Conservation (phyloP, 2,329 filamentous ascomycete genomes). For the Xylaria hypoxylon region DNA sequence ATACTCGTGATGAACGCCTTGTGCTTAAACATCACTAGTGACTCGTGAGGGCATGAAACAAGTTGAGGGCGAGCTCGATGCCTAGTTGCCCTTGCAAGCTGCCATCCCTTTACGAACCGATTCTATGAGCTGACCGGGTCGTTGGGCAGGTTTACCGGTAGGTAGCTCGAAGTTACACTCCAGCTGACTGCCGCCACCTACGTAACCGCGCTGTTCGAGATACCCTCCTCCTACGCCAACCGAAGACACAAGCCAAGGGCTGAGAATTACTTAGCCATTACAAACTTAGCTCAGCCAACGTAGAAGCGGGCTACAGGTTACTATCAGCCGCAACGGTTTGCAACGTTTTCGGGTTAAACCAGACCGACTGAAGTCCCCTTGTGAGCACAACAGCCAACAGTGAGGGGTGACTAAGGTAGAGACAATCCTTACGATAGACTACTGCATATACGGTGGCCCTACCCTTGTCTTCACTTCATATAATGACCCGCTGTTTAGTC, state of each 20-base stretch:
- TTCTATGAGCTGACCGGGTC: constrained; percentile 10
- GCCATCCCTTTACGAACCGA: constrained; percentile 18
- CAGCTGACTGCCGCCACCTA: constrained; percentile 16
- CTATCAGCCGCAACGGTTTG: background rate
- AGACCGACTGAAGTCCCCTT: constrained; percentile 17
- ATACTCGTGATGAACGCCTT: constrained; percentile 3
- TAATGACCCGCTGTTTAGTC: background rate
- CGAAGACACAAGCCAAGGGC: background rate
- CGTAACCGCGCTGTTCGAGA: constrained; percentile 16
- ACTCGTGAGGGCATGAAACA: background rate
- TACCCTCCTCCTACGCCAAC: background rate
- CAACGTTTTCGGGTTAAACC: background rate
- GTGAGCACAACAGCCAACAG: background rate
- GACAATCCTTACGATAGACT: constrained; percentile 30
- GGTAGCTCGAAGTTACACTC: constrained; percentile 10
- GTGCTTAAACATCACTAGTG: constrained; percentile 9
- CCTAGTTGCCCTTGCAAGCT: background rate
- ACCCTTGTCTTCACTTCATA: constrained; percentile 29
- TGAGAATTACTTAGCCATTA: constrained; percentile 31
- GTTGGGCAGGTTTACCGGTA: background rate
- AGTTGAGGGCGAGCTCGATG: background rate
- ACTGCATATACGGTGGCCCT: constrained; percentile 18
- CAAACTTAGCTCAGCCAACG: constrained; percentile 12
- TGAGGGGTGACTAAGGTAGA: constrained; percentile 34
- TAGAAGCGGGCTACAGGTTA: background rate